A percentile compares a stretch with the other conserved stretches of the same genome.
Evolutionary conservation across 2,329 filamentous ascomycete species (phyloP).

Genomic region (Penicillium corylophilum): DNA sequence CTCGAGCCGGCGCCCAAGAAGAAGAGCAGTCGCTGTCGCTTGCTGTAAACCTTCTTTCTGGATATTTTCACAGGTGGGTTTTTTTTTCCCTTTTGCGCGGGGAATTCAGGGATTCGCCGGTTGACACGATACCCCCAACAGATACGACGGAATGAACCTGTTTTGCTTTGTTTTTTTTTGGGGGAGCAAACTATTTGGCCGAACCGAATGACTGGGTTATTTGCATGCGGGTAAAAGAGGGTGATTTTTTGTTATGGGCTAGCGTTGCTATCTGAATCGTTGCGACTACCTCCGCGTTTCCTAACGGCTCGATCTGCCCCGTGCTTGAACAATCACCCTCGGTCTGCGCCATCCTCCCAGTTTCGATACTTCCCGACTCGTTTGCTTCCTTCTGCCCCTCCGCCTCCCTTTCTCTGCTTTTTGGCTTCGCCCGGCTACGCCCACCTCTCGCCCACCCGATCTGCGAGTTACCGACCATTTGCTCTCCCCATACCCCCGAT

Average conservation of each 20-base stretch:
- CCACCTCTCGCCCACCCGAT: conserved; percentile 2
- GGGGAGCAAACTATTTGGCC: conserved; percentile 14
- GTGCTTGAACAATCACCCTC: not conserved
- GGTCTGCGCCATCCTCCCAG: not conserved
- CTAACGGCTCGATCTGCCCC: not conserved
- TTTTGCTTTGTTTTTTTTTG: conserved; percentile 17
- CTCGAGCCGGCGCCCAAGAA: conserved; percentile 85
- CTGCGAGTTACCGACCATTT: conserved; percentile 3
- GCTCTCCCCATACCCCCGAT: not conserved
- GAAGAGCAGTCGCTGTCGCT: conserved; percentile 65
- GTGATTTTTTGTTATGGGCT: conserved; percentile 12
- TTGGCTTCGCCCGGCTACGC: conserved; percentile 15
- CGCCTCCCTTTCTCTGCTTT: conserved; percentile 4
- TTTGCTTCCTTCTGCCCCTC: not conserved
- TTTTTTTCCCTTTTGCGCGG: not conserved
- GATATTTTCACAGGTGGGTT: conserved; percentile 18
- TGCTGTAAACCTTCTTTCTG: conserved; percentile 55
- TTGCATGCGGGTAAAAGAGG: conserved; percentile 7
- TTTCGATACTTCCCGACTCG: not conserved
- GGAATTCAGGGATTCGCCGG: not conserved
- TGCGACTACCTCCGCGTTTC: conserved; percentile 1
- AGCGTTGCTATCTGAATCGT: conserved; percentile 20
- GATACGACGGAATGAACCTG: conserved; percentile 31
- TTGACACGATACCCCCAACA: conserved; percentile 3
- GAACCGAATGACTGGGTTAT: conserved; percentile 16